Percentiles rank a stretch among this genome's conserved stretches.
These are phyloP conservation scores for Aspergillus unguis DNA, from an alignment of 2,329 filamentous ascomycete genomes.

Conservation along the genomic window DNA sequence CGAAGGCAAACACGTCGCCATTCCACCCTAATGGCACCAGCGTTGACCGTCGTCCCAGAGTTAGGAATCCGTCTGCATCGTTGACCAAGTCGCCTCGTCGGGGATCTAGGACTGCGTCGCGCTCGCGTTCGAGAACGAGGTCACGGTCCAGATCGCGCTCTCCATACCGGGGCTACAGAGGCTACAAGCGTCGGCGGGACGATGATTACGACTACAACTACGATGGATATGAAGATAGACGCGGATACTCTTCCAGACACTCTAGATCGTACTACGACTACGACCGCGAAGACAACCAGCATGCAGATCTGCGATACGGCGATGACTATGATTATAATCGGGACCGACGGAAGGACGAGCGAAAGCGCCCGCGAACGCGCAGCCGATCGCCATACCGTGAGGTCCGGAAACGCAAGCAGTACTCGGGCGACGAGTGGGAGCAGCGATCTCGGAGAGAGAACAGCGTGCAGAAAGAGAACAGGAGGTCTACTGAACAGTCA, in stretches of 20 bases:
- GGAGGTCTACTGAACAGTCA: constrained; percentile 56
- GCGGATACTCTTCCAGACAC: constrained; percentile 39
- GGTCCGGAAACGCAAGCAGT: constrained; percentile 37
- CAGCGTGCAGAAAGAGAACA: constrained; percentile 36
- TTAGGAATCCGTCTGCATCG: constrained; percentile 52
- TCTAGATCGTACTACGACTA: constrained; percentile 49
- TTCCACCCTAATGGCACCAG: constrained; percentile 69
- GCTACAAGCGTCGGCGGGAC: constrained; percentile 43
- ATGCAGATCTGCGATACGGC: constrained; percentile 45
- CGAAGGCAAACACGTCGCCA: constrained; percentile 84
- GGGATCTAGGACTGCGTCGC: constrained; percentile 44
- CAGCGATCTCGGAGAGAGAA: constrained; percentile 26
- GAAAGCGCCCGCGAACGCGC: constrained; percentile 56
- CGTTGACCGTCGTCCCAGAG: constrained; percentile 93
- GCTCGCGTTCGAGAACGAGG: constrained; percentile 41
- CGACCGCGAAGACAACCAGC: constrained; percentile 45
- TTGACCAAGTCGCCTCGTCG: constrained; percentile 56
- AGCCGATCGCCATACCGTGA: constrained; percentile 49
- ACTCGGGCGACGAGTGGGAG: constrained; percentile 36
- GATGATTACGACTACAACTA: constrained; percentile 35
- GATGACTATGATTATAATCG: constrained; percentile 41
- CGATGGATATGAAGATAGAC: constrained; percentile 18
- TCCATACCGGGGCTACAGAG: constrained; percentile 39
- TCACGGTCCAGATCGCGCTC: constrained; percentile 40
- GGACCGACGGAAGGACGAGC: constrained; percentile 50